Base-by-base conservation (phyloP, 2,329 filamentous ascomycete genomes). In the Talaromyces sp. region DNA sequence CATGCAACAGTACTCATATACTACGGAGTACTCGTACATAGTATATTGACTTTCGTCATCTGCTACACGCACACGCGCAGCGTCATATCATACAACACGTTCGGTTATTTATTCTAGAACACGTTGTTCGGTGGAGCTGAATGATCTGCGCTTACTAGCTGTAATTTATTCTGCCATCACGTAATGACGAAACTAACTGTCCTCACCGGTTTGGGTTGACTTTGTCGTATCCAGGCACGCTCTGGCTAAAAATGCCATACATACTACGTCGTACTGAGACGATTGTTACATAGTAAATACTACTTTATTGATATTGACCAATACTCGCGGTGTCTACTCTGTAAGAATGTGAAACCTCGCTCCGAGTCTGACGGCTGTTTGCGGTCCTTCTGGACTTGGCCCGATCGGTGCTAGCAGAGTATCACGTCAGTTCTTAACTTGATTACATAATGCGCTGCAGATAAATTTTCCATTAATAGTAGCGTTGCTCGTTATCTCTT, bases 81-180 rank as follows among this genome's bases (percentile, higher is more conserved):
- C 11, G 11, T 16, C 14, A 16, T 37, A 31, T 31, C 27, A 31
- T 31, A 31, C 27, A 31, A 8, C 22, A 22, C n/a, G n/a, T n/a
- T 39, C 50, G 50, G 52, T 22, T 39, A 56, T 37, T 39, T 60
- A 11, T 61, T 61, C 45, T 61, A 39, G 45, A 61, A 50, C 41
- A 43, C 16, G 22, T 35, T 60, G 14, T 60, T 31, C 39, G 31
- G 57, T 49, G 57, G 43, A 37, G 43, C 43, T 24, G 39, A 19
- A 60, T 61, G 59, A 61, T 61, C 59, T 61, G 45, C 59, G 45
- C 3, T 16, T 61, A 39, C 31, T 61, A 50, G 58, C 43, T 5
- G 58, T 60, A 14, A 19, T 60, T 60, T 60, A 60, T 60, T 33
- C 3, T n/a, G 50, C n/a, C 7, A 54, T 52, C 27, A 52, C 49